These are phyloP conservation scores for Bodo saltans DNA, from an alignment of 78 protist species.

Conservation along the genomic window DNA sequence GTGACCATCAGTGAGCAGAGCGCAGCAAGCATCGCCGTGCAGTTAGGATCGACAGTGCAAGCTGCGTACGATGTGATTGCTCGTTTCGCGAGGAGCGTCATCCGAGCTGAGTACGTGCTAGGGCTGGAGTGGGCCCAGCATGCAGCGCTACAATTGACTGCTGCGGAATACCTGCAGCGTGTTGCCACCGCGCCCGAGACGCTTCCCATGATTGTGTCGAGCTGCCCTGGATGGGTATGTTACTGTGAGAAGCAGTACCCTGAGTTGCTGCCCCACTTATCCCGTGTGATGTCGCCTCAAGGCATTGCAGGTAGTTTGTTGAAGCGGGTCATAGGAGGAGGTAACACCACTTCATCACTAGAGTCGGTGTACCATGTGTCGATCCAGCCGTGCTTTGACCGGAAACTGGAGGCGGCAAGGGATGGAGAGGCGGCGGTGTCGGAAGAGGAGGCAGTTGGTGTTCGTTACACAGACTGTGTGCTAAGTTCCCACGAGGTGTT, in stretches of 20 bases:
- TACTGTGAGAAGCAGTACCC: constrained; percentile 89
- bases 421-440: constrained; percentile 56
- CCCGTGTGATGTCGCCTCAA: constrained; percentile 82
- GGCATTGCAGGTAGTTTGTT: constrained; percentile 83
- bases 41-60: constrained; percentile 5
- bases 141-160: constrained; percentile 51
- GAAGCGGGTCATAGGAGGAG: constrained; percentile 42
- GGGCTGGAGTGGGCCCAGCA: constrained; percentile 59
- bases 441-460: no score
- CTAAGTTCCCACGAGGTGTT: constrained; percentile 65
- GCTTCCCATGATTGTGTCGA: constrained; percentile 70
- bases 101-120: constrained; percentile 40
- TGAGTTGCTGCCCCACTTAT: constrained; percentile 67
- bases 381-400: constrained; percentile 95
- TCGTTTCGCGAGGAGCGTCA: constrained; percentile 18
- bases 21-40: constrained; percentile 73
- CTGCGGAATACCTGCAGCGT: background rate
- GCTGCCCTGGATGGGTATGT: constrained; percentile 83
- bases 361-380: constrained; percentile 68
- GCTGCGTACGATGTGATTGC: constrained; percentile 1
- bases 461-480: constrained; percentile 50
- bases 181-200: background rate
- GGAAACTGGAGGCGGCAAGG: constrained; percentile 89
- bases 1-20: constrained; percentile 77
- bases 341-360: no score